phyloP scores from a whole-genome alignment of 805 yeast species.

The Candida manassasensis region DNA sequence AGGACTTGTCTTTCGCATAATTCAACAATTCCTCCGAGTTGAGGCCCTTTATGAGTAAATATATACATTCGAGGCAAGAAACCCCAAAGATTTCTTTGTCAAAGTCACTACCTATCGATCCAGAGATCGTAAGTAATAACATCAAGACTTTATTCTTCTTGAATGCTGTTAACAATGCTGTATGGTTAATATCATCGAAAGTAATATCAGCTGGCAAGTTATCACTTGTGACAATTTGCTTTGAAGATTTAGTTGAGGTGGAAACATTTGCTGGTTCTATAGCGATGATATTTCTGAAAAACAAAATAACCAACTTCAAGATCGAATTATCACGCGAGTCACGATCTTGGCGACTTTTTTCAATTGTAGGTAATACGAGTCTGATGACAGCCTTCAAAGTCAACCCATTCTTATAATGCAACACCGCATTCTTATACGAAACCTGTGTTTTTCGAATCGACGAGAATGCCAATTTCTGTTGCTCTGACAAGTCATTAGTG shows the following conservation, averaged over 20 bases:
- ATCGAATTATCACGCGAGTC: conserved; percentile 68
- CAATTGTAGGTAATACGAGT: conserved; percentile 58
- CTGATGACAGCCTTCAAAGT: conserved; percentile 67
- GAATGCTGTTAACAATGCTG: conserved; percentile 53
- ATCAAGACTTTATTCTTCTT: conserved; percentile 68
- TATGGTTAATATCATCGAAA: conserved; percentile 63
- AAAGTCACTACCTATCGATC: conserved; percentile 60
- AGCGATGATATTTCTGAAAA: conserved; percentile 72
- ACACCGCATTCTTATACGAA: conserved; percentile 62
- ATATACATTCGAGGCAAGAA: conserved; percentile 65
- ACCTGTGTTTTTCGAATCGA: conserved; percentile 64
- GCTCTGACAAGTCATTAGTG: conserved; percentile 50
- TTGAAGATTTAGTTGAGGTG: conserved; percentile 36
- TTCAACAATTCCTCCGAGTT: conserved; percentile 30
- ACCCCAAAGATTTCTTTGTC: conserved; percentile 57
- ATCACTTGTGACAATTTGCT: conserved; percentile 23
- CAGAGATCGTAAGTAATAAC: conserved; percentile 65
- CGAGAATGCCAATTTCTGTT: conserved; percentile 54
- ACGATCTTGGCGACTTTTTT: conserved; percentile 50
- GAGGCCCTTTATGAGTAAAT: conserved; percentile 56
- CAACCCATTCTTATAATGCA: conserved; percentile 54
- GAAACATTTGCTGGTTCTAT: conserved; percentile 68
- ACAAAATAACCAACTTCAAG: conserved; percentile 62
- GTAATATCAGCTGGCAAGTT: conserved; percentile 55
- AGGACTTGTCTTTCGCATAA: conserved; percentile 5